Evolutionary conservation across 805 yeast genomes (phyloP).

Genomic region (Jamesozyma rosinii): DNA sequence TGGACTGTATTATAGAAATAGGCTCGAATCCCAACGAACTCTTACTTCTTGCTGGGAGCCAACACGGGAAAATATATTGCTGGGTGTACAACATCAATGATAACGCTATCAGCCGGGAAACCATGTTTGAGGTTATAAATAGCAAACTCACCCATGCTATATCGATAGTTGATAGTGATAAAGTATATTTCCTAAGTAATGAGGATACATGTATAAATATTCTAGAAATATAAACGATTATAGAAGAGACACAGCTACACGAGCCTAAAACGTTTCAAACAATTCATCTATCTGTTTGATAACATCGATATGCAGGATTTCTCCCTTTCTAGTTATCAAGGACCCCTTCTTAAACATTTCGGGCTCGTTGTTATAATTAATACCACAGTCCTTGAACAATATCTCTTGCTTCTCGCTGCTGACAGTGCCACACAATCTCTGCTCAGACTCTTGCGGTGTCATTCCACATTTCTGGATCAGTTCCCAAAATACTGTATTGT

Average conservation of each 20-base stretch:
- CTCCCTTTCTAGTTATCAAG: constrained; percentile 46
- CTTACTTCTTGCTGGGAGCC: constrained; percentile 17
- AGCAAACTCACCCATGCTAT: constrained; percentile 3
- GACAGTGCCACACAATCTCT: constrained; percentile 63
- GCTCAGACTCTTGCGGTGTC: constrained; percentile 75
- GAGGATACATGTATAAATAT: constrained; percentile 5
- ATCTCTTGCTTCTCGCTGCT: constrained; percentile 85
- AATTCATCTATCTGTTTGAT: constrained; percentile 32
- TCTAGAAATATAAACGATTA: constrained; percentile 2
- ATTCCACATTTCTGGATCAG: constrained; percentile 61
- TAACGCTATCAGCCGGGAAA: constrained; percentile 4
- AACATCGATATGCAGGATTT: constrained; percentile 34
- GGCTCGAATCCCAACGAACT: constrained; percentile 3
- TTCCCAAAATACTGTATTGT: constrained; percentile 89
- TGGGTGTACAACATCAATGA: constrained; percentile 14
- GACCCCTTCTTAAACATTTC: constrained; percentile 81
- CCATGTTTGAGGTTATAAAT: constrained; percentile 1
- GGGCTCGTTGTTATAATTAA: constrained; percentile 85
- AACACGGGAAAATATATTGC: constrained; percentile 10
- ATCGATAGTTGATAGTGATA: constrained; percentile 2
- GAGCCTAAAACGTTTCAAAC: constrained; percentile 25
- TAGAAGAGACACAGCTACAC: neutral
- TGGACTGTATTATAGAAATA: constrained; percentile 11
- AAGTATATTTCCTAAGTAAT: constrained; percentile 10
- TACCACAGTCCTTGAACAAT: constrained; percentile 62